Evolutionary conservation across 2,329 filamentous ascomycete genomes (phyloP), one percentile per base, ranked within the genome.

Genomic region (Fusarium sulawesiense): DNA sequence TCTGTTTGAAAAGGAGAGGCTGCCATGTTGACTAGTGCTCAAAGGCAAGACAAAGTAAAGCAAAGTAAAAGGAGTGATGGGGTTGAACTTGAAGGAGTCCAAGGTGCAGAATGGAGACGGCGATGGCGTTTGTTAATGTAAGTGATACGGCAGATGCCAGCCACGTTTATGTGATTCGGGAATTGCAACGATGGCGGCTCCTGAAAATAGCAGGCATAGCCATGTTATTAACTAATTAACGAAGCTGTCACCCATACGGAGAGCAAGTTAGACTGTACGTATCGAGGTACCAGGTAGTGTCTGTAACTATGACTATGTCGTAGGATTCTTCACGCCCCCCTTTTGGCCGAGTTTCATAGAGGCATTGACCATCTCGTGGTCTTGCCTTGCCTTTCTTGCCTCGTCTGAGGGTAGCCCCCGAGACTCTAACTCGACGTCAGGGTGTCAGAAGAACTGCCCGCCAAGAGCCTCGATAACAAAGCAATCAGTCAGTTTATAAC

Each of bases 1-100:
- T 84, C 82, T 4, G 72, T 76, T 60, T 82, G 79, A 58, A 83
- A 83, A 5, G 82, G 81, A 7, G 80, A 82, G n/a, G 76, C 75
- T 13, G 68, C 42, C 73, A 75, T 77, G 21, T 29, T 40, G 4
- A 40, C 54, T 13, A 23, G 20, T n/a, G 27, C 23, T 20, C 7
- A 16, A 44, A 44, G 20, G 14, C 14, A 25, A 23, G 41, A 3
- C 41, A 23, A 44, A 9, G 49, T 27, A 41, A 37, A 37, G 18
- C 18, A 37, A 37, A 37, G 34, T 18, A 37, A 37, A 37, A 41
- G 49, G 32, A 41, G 23, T 51, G 49, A 41, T 14, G 18, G 34
- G 7, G n/a, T 41, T 41, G 23, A 37, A n/a, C 18, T 37, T 51
- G 49, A 29, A 14, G 18, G 34, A 11, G 13, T 21, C 25, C 9